Evolutionary conservation across 2,329 filamentous ascomycete species (phyloP).

Genomic region (Clonostachys rosea): DNA sequence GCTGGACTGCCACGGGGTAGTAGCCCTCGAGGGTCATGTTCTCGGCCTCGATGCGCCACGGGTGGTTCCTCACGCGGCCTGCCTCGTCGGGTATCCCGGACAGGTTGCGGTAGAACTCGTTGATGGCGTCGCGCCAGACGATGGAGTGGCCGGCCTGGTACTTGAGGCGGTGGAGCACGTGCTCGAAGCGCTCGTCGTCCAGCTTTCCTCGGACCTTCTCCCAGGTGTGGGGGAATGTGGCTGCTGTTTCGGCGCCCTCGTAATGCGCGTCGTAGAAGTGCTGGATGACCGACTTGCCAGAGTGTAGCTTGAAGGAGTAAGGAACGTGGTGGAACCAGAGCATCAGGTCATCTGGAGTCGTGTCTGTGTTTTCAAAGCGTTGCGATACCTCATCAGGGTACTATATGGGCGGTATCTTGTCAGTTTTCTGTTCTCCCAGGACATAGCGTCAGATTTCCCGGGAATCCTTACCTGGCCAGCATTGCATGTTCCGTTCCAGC

Average conservation of each 20-base stretch:
- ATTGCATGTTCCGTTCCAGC: conserved; percentile 61
- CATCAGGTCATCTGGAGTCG: conserved; percentile 63
- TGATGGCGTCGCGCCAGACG: conserved; percentile 67
- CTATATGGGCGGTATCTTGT: neutral
- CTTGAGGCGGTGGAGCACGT: conserved; percentile 51
- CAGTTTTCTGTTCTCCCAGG: no score
- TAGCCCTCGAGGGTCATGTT: conserved; percentile 59
- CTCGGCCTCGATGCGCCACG: conserved; percentile 66
- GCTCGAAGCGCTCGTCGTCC: conserved; percentile 54
- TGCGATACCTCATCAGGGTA: conserved; percentile 58
- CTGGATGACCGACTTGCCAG: conserved; percentile 63
- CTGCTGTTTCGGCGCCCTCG: conserved; percentile 51
- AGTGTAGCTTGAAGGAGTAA: conserved; percentile 58
- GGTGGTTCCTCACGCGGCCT: conserved; percentile 54
- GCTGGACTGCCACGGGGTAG: conserved; percentile 42
- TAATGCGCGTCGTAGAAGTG: conserved; percentile 64
- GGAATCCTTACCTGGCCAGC: conserved; percentile 40
- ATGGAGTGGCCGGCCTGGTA: conserved; percentile 68
- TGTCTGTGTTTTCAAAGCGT: conserved; percentile 54
- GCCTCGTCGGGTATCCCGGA: conserved; percentile 54
- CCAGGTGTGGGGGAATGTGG: conserved; percentile 53
- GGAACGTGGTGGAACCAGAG: conserved; percentile 73
- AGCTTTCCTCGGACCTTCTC: conserved; percentile 47
- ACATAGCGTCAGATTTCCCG: no score
- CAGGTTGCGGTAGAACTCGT: conserved; percentile 57